Base-by-base conservation (phyloP, 2,329 filamentous ascomycete species). In the Pyrenophora tritici-repentis region DNA sequence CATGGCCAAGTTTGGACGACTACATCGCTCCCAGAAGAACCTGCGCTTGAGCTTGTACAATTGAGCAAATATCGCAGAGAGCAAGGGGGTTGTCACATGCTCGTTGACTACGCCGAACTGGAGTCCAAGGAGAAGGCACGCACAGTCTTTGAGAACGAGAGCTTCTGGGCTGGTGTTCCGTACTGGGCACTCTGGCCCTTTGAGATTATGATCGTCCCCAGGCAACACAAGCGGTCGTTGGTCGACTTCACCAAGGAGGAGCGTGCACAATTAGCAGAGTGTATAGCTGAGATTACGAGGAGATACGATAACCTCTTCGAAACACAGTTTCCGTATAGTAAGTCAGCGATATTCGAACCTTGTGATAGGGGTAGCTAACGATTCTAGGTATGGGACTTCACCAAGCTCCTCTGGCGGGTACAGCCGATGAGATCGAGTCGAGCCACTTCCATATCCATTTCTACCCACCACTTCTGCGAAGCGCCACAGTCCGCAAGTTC, bases 131-230 rank as follows among this genome's bases (percentile, higher is more conserved):
- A 95, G 76, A 77, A 86, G 61, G 91, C 96, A 75, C 86, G 94
- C 9, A 83, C 96, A 7, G 89, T 99, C 0, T 96, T 89, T 71
- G 86, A 95, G 72, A 99, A 99, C 71, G 83, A 83, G 9, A 81
- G 81, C 1, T 99, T 97, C 73, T 78, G 96, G 35, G 87, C 92
- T 0, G 84, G 97, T 13, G 96, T 92, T 67, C 94, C 94, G 0
- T 99, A 94, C 91, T 99, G 94, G 94, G 94, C 91, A 0, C 83
- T 91, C 14, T 99, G 94, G 94, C 94, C 94, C 0, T 99, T 97
- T 56, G 94, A 99, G 78, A 88, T 93, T 39, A 88, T 99, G 79
- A 83, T 99, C 53, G 80, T 97, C 24, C 85, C 90, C 55, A 95
- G 91, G 77, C 80, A 85, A 55, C 92, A 97, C 72, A 88, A 92